Evolutionary conservation across 2,329 filamentous ascomycete genomes (phyloP).

Genomic region (Dryadomyces quercus-mongolicae): DNA sequence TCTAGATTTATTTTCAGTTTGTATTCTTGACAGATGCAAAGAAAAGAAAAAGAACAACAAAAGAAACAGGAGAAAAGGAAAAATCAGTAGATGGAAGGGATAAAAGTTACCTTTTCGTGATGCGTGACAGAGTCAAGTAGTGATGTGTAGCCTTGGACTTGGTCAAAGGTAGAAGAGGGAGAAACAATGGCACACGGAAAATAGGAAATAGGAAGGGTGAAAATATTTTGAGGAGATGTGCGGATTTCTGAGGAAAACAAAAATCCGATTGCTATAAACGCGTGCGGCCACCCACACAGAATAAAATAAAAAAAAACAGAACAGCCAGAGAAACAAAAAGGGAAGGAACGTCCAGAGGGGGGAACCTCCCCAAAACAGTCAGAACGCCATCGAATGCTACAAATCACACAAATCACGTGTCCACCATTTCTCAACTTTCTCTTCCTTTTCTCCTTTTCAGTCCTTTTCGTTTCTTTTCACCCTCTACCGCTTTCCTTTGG

Average conservation of each 20-base stretch:
- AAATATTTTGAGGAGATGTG: too few species aligned
- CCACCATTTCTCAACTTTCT: background rate
- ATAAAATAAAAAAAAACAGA: background rate
- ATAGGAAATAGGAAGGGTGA: too few species aligned
- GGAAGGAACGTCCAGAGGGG: background rate
- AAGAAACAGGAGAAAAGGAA: background rate
- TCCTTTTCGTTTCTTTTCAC: background rate
- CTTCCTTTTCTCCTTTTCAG: background rate
- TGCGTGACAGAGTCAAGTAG: too few species aligned
- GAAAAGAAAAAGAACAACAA: background rate
- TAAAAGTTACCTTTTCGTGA: too few species aligned
- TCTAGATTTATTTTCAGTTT: too few species aligned
- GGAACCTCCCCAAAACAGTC: background rate
- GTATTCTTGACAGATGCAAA: too few species aligned
- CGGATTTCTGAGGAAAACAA: too few species aligned
- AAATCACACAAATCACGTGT: background rate
- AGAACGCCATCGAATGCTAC: background rate
- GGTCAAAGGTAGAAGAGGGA: too few species aligned
- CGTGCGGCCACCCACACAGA: too few species aligned
- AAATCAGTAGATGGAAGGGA: background rate
- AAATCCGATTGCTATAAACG: too few species aligned
- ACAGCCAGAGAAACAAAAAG: background rate
- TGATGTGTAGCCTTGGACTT: too few species aligned
- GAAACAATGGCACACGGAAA: too few species aligned
- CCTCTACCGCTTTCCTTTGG: conserved; percentile 1